A percentile compares a stretch with the other conserved stretches of the same genome.
Evolutionary conservation across 2,329 filamentous ascomycete species (phyloP).

Genomic region (Trichoderma guizhouense): DNA sequence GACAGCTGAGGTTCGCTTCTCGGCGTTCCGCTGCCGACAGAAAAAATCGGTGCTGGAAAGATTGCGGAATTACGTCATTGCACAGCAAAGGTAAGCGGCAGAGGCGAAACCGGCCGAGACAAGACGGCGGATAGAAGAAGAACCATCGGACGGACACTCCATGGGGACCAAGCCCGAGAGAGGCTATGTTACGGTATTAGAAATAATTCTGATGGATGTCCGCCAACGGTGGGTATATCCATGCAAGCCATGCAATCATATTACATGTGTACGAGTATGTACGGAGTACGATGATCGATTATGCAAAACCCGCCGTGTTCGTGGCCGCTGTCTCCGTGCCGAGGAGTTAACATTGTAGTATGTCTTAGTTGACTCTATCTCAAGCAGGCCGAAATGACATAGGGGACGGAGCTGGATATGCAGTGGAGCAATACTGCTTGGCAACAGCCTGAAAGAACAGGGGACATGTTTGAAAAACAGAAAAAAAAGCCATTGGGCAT

Average conservation of each 20-base stretch:
- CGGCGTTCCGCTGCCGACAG: neutral
- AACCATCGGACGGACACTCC: neutral
- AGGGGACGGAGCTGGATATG: neutral
- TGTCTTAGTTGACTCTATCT: neutral
- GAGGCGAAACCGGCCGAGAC: neutral
- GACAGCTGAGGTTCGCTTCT: neutral
- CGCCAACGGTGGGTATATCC: neutral
- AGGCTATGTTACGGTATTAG: neutral
- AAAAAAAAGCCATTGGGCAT: neutral
- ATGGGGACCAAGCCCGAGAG: neutral
- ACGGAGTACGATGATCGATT: neutral
- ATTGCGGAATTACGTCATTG: slow-evolving; percentile 3
- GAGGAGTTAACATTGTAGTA: neutral
- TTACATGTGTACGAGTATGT: neutral
- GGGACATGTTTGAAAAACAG: neutral
- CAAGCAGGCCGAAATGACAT: neutral
- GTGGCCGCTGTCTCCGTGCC: neutral
- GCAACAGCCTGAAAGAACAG: neutral
- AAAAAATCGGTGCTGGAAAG: neutral
- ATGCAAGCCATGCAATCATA: neutral
- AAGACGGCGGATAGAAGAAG: neutral
- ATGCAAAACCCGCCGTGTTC: neutral
- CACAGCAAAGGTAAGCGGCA: neutral
- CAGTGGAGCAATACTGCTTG: neutral
- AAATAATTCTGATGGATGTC: slow-evolving; percentile 3